A percentile compares a stretch with the other conserved stretches of the same genome.
Conservation (phyloP, 1,284 basidiomycete genomes). For the Fomitopsis pinicola region DNA sequence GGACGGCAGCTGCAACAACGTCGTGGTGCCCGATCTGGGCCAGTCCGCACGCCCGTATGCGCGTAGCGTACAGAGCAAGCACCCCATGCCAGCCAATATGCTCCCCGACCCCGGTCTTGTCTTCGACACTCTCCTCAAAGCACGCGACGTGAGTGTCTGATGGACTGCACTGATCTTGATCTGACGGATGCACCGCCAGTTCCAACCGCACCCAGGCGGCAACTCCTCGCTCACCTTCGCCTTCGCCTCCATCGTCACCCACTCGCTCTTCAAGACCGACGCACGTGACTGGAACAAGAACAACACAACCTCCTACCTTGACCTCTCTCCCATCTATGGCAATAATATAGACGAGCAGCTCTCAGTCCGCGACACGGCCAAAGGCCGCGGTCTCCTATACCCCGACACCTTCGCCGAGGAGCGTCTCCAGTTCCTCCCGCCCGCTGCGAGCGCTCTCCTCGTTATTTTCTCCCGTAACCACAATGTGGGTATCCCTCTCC, state of each 20-base stretch:
- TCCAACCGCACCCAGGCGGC: conserved; percentile 19
- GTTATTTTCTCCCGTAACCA: conserved; percentile 73
- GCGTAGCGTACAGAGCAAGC: conserved; percentile 59
- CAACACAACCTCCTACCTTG: conserved; percentile 70
- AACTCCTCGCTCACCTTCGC: conserved; percentile 72
- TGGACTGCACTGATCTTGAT: conserved; percentile 11
- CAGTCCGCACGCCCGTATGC: conserved; percentile 74
- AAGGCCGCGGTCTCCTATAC: conserved; percentile 62
- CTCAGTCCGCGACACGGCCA: conserved; percentile 23
- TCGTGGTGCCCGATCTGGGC: conserved; percentile 65
- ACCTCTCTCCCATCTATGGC: conserved; percentile 75
- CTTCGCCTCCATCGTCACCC: conserved; percentile 75
- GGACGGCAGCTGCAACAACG: conserved; percentile 75
- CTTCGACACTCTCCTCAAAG: conserved; percentile 68
- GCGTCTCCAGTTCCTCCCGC: conserved; percentile 70
- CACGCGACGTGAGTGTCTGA: conserved; percentile 27
- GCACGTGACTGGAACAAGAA: conserved; percentile 54
- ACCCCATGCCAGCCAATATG: conserved; percentile 35
- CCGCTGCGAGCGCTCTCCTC: conserved; percentile 62
- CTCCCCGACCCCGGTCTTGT: conserved; percentile 69
- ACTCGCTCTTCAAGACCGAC: conserved; percentile 69
- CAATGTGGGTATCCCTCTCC: conserved; percentile 43
- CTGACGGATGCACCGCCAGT: background rate
- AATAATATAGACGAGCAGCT: conserved; percentile 39
- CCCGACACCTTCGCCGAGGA: conserved; percentile 69